Base-by-base conservation (phyloP, 805 yeast species). In the Yueomyces sinensis region DNA sequence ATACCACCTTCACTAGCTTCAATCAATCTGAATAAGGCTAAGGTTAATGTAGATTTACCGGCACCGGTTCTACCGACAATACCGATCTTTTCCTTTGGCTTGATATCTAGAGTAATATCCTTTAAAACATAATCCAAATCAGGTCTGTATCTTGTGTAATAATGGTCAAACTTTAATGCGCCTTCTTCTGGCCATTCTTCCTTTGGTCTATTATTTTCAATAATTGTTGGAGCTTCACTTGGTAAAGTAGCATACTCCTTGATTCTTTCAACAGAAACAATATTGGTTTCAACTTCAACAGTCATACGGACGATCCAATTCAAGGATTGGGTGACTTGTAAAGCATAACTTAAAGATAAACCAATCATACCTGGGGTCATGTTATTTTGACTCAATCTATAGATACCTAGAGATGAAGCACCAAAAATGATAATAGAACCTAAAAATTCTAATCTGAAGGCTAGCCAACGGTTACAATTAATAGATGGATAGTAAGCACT, bases 261-360 rank as follows among this genome's bases (percentile, higher is more conserved):
- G 35, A 89, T 76, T 61, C 98, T 76, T 63, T 89, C 98, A 31
- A 93, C 95, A 15, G 94, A 82, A 27, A 91, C 98, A 62, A 91
- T 87, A 58, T 86, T 89, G 11, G 96, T 86, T 59, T 91, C 98
- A 31, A 91, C 95, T 48, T 91, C 98, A 30, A 91, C 98, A 0
- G 96, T 83, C 97, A 87, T 89, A 62, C 99, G 73, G 22, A 91
- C 97, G 59, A 91, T 84, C 96, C 96, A 89, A 58, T 86, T 89
- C 59, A 91, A 70, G 0, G 95, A 71, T 59, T 86, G 95, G 0
- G 99, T 91, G 40, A 87, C 72, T 57, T 84, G 94, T 42, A 91
- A 66, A 2, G 98, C 89, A 59, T 91, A 93, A 32, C 94, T 80
- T 47, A 91, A 81, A 17, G 95, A 79, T 47, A 91, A 67, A 66